These are phyloP conservation scores for Cenchrus purpureus DNA, from an alignment of 176 grass and related monocot species.

Conservation along the genomic window DNA sequence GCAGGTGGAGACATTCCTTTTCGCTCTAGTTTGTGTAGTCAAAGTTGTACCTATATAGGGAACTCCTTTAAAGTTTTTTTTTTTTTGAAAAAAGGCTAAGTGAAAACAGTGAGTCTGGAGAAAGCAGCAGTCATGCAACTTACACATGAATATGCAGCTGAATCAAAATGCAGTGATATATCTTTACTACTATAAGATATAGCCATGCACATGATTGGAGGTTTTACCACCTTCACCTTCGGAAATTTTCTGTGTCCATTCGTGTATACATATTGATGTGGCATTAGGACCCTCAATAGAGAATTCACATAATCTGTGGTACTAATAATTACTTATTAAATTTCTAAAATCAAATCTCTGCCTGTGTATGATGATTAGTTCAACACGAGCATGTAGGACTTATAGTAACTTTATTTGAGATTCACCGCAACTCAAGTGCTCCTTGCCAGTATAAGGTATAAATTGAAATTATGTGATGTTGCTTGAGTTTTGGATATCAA, in stretches of 20 bases:
- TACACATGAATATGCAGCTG: not conserved
- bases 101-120: not conserved
- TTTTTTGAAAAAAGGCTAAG: not conserved
- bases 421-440: not conserved
- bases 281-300: not conserved
- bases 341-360: not conserved
- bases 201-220: not conserved
- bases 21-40: not conserved
- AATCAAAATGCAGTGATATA: slow-evolving; percentile 28
- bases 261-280: not conserved
- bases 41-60: not conserved
- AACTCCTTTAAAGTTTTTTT: slow-evolving; percentile 24
- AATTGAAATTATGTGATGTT: slow-evolving; percentile 8
- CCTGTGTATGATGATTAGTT: not conserved
- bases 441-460: slow-evolving; percentile 21
- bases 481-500: slow-evolving; percentile 32
- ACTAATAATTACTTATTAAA: not conserved
- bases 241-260: not conserved
- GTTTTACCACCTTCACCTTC: not conserved
- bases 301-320: not conserved
- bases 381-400: not conserved
- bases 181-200: not conserved
- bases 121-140: not conserved
- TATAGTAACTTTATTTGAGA: not conserved
- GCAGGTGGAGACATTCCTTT: not conserved